These are phyloP conservation scores for Cladophialophora bantiana DNA, from an alignment of 2,329 filamentous ascomycete species.

Conservation along the genomic window DNA sequence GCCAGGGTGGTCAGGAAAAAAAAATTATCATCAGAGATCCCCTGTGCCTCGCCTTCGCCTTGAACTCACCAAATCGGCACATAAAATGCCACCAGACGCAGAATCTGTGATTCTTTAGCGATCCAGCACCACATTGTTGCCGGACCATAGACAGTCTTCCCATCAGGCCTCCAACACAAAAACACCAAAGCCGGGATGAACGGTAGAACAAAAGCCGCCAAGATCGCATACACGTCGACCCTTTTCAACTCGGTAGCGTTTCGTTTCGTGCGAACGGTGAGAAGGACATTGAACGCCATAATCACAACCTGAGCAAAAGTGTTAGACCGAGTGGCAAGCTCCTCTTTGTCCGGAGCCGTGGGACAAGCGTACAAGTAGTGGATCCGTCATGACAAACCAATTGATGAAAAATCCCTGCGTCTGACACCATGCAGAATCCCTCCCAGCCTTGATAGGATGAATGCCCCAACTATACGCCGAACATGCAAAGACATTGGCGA, in stretches of 20 bases:
- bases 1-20: neutral
- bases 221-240: constrained; percentile 27
- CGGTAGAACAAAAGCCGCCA: constrained; percentile 26
- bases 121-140: constrained; percentile 36
- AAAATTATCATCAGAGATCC: neutral
- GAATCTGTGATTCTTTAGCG: constrained; percentile 24
- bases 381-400: constrained; percentile 37
- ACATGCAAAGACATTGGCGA: constrained; percentile 30
- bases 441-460: constrained; percentile 27
- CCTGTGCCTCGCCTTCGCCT: neutral
- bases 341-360: neutral
- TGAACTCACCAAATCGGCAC: constrained; percentile 29
- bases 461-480: constrained; percentile 32
- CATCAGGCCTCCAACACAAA: constrained; percentile 32
- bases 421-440: constrained; percentile 30
- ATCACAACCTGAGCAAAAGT: constrained; percentile 25
- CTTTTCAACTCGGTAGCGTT: constrained; percentile 26
- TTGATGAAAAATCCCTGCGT: constrained; percentile 31
- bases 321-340: neutral
- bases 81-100: constrained; percentile 31
- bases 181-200: constrained; percentile 30
- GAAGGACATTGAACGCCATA: constrained; percentile 32
- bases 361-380: constrained; percentile 23
- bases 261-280: constrained; percentile 28
- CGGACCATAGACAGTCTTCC: constrained; percentile 29